These are phyloP conservation scores for Cantharellus anzutake DNA, from an alignment of 768 basidiomycete genomes.

Conservation along the genomic window DNA sequence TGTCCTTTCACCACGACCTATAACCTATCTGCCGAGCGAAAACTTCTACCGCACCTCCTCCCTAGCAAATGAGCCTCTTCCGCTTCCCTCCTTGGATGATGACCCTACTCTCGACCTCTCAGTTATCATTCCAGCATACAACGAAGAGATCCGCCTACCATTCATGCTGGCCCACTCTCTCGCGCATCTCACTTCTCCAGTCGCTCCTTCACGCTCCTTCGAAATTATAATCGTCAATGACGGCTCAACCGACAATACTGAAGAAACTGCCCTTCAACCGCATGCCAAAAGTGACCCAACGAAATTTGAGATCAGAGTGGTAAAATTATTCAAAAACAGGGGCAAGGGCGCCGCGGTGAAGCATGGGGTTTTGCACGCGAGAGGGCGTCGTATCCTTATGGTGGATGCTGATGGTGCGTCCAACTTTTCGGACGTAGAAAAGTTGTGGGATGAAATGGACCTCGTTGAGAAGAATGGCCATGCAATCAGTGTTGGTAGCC, in stretches of 20 bases:
- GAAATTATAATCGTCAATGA: constrained; percentile 86
- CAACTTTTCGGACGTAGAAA: constrained; percentile 63
- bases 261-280: constrained; percentile 44
- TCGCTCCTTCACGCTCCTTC: constrained; percentile 30
- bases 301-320: constrained; percentile 48
- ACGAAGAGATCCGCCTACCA: constrained; percentile 69
- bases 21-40: constrained; percentile 45
- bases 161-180: constrained; percentile 66
- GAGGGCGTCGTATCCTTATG: constrained; percentile 67
- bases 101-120: constrained; percentile 47
- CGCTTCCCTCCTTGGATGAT: constrained; percentile 32
- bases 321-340: constrained; percentile 58
- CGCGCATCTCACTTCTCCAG: constrained; percentile 28
- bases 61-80: constrained; percentile 34
- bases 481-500: constrained; percentile 61
- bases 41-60: constrained; percentile 40
- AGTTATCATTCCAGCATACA: constrained; percentile 81
- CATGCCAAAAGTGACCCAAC: constrained; percentile 25
- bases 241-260: constrained; percentile 65
- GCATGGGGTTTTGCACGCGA: constrained; percentile 72
- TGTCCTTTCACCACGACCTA: constrained; percentile 53
- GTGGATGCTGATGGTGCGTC: constrained; percentile 93
- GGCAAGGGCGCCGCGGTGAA: constrained; percentile 90
- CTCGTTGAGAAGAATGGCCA: constrained; percentile 30
- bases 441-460: constrained; percentile 64